Conservation (phyloP, 768 basidiomycete genomes). For the Aureoboletus auriporus region DNA sequence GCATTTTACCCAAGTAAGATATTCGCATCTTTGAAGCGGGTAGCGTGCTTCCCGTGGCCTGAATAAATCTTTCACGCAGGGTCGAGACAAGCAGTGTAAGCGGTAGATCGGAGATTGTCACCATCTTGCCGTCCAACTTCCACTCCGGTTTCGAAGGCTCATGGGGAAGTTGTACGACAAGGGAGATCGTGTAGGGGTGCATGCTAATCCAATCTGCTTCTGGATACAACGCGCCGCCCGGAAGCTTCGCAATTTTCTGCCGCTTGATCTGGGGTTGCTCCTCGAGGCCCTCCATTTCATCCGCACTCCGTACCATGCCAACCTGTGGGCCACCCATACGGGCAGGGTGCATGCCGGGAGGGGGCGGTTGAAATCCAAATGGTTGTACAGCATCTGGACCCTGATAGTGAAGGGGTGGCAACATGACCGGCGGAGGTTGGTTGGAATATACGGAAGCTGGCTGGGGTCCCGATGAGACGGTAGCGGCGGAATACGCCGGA, state of each 20-base stretch:
- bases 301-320: slow-evolving; percentile 75
- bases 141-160: slow-evolving; percentile 86
- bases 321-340: slow-evolving; percentile 58
- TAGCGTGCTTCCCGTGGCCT: slow-evolving; percentile 72
- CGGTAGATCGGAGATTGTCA: slow-evolving; percentile 79
- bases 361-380: slow-evolving; percentile 73
- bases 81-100: slow-evolving; percentile 83
- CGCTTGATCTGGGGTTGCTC: slow-evolving; percentile 82
- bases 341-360: slow-evolving; percentile 65
- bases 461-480: slow-evolving; percentile 88
- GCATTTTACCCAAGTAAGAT: slow-evolving; percentile 77
- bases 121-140: slow-evolving; percentile 80
- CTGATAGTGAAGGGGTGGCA: slow-evolving; percentile 82
- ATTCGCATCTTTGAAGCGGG: slow-evolving; percentile 78
- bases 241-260: slow-evolving; percentile 80
- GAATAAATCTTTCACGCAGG: slow-evolving; percentile 83
- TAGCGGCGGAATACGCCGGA: slow-evolving; percentile 74
- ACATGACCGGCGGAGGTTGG: slow-evolving; percentile 68
- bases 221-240: slow-evolving; percentile 78
- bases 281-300: slow-evolving; percentile 74
- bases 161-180: slow-evolving; percentile 79
- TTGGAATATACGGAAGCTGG: slow-evolving; percentile 69
- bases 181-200: slow-evolving; percentile 88
- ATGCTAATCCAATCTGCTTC: slow-evolving; percentile 88
- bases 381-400: slow-evolving; percentile 72